Conservation (phyloP, 768 basidiomycete genomes). For the Kwoniella sp. region DNA sequence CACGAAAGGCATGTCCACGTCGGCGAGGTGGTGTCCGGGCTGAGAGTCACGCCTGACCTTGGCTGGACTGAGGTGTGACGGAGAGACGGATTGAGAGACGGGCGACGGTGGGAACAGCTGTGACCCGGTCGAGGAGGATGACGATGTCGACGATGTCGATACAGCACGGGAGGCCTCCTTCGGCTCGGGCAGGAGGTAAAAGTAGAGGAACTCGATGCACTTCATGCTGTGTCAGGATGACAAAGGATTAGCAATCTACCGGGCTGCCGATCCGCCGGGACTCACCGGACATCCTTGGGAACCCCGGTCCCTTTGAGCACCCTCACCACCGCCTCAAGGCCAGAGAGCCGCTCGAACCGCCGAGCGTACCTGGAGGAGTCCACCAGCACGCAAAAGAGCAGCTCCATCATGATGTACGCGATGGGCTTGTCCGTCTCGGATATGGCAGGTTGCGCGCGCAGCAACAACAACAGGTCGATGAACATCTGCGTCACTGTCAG, state of each 20-base stretch:
- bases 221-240: conserved; percentile 66
- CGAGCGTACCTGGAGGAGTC: conserved; percentile 73
- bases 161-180: conserved; percentile 13
- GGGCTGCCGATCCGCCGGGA: no score
- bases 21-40: conserved; percentile 8
- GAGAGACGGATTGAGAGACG: conserved; percentile 4
- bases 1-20: conserved; percentile 38
- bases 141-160: conserved; percentile 23
- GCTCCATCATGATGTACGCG: conserved; percentile 74
- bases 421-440: conserved; percentile 52
- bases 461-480: conserved; percentile 35
- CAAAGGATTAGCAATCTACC: neutral
- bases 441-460: conserved; percentile 24
- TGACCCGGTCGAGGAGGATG: conserved; percentile 21
- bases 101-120: conserved; percentile 22
- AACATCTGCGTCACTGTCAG: conserved; percentile 22
- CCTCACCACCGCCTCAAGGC: conserved; percentile 77
- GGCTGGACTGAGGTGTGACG: no score
- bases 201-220: conserved; percentile 90
- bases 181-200: conserved; percentile 80
- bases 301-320: conserved; percentile 80
- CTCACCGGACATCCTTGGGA: conserved; percentile 78
- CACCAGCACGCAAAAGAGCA: conserved; percentile 80
- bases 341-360: conserved; percentile 69
- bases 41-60: neutral